phyloP scores from a whole-genome alignment of 345 rosid genomes.

The Corchorus capsularis region DNA sequence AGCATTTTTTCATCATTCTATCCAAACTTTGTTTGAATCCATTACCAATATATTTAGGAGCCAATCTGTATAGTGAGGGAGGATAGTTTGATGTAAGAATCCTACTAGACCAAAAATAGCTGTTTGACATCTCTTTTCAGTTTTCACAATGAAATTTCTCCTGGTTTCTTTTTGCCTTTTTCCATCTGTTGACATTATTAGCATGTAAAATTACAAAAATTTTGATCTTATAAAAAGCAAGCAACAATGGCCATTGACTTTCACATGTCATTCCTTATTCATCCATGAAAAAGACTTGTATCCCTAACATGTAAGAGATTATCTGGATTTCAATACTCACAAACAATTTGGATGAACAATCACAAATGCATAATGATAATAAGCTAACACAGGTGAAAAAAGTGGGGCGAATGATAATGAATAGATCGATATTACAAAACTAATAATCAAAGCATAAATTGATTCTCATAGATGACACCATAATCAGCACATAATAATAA shows the following conservation, averaged over 20 bases:
- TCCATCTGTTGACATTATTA: neutral
- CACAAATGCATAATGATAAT: neutral
- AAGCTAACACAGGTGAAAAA: neutral
- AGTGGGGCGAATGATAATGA: neutral
- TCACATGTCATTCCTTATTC: neutral
- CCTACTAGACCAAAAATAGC: neutral
- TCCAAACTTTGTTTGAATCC: neutral
- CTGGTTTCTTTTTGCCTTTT: neutral
- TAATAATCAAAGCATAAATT: neutral
- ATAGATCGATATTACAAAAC: conserved; percentile 6
- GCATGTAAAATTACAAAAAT: no score
- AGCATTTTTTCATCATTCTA: neutral
- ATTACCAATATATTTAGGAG: neutral
- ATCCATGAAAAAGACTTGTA: neutral
- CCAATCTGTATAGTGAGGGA: neutral
- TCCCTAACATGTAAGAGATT: neutral
- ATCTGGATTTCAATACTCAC: neutral
- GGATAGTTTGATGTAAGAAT: neutral
- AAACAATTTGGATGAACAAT: neutral
- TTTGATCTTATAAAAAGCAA: neutral
- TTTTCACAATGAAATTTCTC: conserved; percentile 9
- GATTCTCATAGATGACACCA: neutral
- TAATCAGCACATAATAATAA: conserved; percentile 19
- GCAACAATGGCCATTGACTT: neutral
- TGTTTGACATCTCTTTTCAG: neutral